Percentiles rank a stretch among this genome's conserved stretches.
Evolutionary conservation across 2,329 filamentous ascomycete genomes (phyloP).

Genomic region (Xylariaceae sp.): DNA sequence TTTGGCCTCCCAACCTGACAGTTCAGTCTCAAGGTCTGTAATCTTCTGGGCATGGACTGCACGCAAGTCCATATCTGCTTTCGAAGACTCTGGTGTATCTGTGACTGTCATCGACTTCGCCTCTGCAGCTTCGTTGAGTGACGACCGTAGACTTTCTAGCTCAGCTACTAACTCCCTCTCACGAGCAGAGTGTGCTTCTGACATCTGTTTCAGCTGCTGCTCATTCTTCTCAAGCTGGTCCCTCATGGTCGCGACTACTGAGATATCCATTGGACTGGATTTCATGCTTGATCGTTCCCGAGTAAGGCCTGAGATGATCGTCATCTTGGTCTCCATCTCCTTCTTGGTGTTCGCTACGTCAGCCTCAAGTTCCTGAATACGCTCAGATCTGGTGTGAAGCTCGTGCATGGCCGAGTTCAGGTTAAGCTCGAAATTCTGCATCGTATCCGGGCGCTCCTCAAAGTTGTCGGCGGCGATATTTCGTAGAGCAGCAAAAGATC

Average conservation of each 20-base stretch:
- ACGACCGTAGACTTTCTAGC: constrained; percentile 61
- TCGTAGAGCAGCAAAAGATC: constrained; percentile 83
- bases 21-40: constrained; percentile 63
- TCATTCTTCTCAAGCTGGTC: constrained; percentile 87
- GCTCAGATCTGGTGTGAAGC: constrained; percentile 78
- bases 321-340: constrained; percentile 96
- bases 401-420: constrained; percentile 91
- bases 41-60: constrained; percentile 54
- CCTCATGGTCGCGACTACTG: constrained; percentile 79
- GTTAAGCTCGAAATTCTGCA: constrained; percentile 91
- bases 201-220: constrained; percentile 69
- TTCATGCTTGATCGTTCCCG: constrained; percentile 90
- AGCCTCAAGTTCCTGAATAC: constrained; percentile 83
- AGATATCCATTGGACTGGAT: constrained; percentile 80
- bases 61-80: constrained; percentile 27
- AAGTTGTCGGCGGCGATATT: constrained; percentile 87
- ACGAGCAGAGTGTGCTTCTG: constrained; percentile 65
- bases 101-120: constrained; percentile 11
- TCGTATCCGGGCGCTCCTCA: constrained; percentile 72
- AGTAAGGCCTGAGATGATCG: constrained; percentile 89
- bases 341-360: constrained; percentile 81
- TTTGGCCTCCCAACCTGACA: constrained; percentile 70
- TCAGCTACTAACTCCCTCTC: constrained; percentile 73
- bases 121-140: constrained; percentile 37
- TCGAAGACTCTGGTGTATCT: constrained; percentile 25